Evolutionary conservation across 768 basidiomycete genomes (phyloP).

Genomic region (Trametopsis cervina): DNA sequence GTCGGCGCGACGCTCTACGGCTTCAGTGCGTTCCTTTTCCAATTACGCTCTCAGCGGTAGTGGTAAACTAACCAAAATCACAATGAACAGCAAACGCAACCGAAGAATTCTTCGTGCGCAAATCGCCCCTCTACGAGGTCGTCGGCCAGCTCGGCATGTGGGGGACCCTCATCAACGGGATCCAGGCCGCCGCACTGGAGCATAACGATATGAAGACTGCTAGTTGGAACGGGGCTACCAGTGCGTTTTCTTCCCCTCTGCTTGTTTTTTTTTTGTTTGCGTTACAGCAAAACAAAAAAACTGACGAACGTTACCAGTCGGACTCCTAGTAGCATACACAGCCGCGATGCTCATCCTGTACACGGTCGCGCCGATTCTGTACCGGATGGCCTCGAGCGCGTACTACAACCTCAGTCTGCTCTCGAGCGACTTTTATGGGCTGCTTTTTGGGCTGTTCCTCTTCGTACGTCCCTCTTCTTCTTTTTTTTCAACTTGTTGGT

Average conservation of each 20-base stretch:
- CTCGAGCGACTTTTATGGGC: constrained; percentile 85
- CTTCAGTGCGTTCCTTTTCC: constrained; percentile 61
- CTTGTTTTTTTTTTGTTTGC: not conserved
- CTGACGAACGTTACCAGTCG: constrained; percentile 38
- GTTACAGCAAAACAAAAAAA: constrained; percentile 3
- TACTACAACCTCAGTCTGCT: constrained; percentile 82
- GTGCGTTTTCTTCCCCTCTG: constrained; percentile 32
- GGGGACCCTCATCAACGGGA: constrained; percentile 73
- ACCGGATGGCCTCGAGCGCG: constrained; percentile 79
- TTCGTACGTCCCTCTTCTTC: constrained; percentile 32
- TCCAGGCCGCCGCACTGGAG: constrained; percentile 72
- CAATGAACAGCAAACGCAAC: constrained; percentile 67
- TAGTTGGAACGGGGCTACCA: constrained; percentile 66
- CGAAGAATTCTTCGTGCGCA: constrained; percentile 82
- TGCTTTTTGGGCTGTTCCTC: constrained; percentile 67
- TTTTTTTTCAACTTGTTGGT: not conserved
- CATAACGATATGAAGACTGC: constrained; percentile 57
- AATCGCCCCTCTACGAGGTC: constrained; percentile 77
- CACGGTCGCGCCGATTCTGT: constrained; percentile 78
- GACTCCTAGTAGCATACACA: constrained; percentile 46
- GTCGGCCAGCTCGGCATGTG: constrained; percentile 85
- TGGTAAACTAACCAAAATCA: not conserved
- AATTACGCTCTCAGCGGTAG: no score
- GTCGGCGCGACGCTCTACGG: constrained; percentile 82
- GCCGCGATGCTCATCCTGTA: constrained; percentile 79